Percentiles rank a stretch among this genome's conserved stretches.
Conservation (phyloP, 2,329 filamentous ascomycete species). For the Trichoderma brevicompactum region DNA sequence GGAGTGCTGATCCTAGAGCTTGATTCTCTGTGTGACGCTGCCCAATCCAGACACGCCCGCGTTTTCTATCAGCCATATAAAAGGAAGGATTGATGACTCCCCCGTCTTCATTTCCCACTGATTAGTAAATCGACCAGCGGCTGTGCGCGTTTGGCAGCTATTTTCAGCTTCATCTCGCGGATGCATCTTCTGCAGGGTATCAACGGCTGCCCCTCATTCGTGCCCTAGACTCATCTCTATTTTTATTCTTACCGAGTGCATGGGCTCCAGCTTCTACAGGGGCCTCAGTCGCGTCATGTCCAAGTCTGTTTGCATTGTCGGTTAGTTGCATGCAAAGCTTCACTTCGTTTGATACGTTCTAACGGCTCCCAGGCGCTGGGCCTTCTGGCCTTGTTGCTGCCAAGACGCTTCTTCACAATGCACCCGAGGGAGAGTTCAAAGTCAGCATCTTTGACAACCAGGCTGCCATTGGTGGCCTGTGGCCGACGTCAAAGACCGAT, state of each 20-base stretch:
- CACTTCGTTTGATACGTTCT: background rate
- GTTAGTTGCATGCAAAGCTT: constrained; percentile 34
- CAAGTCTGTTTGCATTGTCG: constrained; percentile 49
- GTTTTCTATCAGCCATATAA: background rate
- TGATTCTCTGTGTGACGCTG: constrained; percentile 1
- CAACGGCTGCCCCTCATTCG: constrained; percentile 10
- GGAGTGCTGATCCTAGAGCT: constrained; percentile 14
- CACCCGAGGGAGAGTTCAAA: constrained; percentile 58
- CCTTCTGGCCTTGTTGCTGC: constrained; percentile 71
- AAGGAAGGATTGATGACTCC: background rate
- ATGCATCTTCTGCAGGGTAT: background rate
- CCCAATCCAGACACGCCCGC: background rate
- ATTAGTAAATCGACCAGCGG: background rate
- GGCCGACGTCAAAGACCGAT: constrained; percentile 62
- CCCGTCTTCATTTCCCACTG: background rate
- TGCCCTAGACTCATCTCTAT: background rate
- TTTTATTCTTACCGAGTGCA: constrained; percentile 18
- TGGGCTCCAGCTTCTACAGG: constrained; percentile 32
- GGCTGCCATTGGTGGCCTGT: constrained; percentile 73
- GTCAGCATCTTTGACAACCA: constrained; percentile 74
- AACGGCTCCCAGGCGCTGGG: constrained; percentile 59
- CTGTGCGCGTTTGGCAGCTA: background rate
- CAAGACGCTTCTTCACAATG: constrained; percentile 71
- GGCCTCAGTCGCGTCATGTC: constrained; percentile 38
- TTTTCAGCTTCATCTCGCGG: background rate